Percentiles rank a stretch among this genome's conserved stretches.
phyloP scores from a whole-genome alignment of 768 basidiomycete genomes.

The Lentinula aciculospora region DNA sequence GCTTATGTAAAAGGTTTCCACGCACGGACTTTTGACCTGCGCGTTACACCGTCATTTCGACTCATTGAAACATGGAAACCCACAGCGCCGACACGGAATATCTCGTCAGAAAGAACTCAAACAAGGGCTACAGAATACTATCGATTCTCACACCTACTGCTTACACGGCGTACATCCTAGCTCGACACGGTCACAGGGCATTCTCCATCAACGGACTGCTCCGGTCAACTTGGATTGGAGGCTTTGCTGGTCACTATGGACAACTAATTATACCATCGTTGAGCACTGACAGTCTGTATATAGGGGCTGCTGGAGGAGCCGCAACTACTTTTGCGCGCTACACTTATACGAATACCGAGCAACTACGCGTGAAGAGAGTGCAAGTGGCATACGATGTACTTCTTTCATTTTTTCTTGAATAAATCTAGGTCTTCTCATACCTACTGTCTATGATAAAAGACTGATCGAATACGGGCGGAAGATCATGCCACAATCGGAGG shows the following conservation, averaged over 20 bases:
- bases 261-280: background rate
- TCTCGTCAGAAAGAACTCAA: slow-evolving; percentile 46
- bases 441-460: slow-evolving; percentile 36
- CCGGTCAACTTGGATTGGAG: slow-evolving; percentile 71
- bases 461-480: slow-evolving; percentile 51
- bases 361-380: slow-evolving; percentile 43
- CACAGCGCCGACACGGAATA: slow-evolving; percentile 57
- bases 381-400: slow-evolving; percentile 55
- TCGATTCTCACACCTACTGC: slow-evolving; percentile 60
- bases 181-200: slow-evolving; percentile 47
- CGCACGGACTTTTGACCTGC: background rate
- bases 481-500: slow-evolving; percentile 76
- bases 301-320: slow-evolving; percentile 49
- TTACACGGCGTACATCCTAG: slow-evolving; percentile 49
- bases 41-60: background rate
- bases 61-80: slow-evolving; percentile 12
- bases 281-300: background rate
- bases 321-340: slow-evolving; percentile 59
- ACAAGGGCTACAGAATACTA: slow-evolving; percentile 59
- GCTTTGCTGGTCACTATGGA: slow-evolving; percentile 43
- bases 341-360: slow-evolving; percentile 43
- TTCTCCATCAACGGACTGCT: slow-evolving; percentile 58
- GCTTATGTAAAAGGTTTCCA: background rate
- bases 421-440: background rate
- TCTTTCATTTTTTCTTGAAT: slow-evolving; percentile 7